Evolutionary conservation across 257 asterid genomes (phyloP), one percentile per base, ranked within the genome.

Genomic region (Solanum pinnatisectum): DNA sequence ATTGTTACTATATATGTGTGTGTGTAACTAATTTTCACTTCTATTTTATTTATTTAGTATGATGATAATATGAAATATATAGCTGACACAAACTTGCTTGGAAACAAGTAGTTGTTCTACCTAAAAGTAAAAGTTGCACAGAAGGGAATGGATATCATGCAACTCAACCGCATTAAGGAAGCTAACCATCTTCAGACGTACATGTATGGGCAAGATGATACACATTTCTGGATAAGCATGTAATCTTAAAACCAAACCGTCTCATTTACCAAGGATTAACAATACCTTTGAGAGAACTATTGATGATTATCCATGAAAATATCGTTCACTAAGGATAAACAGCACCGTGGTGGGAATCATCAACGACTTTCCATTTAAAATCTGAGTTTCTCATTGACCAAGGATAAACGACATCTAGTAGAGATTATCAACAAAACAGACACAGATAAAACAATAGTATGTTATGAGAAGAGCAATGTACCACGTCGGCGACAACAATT

Each of bases 401-500:
- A 82, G 42, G 42, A 82, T 15, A 5, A 20, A 49, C 5, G 30
- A 49, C 85, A 82, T 82, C 70, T 82, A 46, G 68, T 63, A 82
- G 85, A 46, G 85, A 82, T 46, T 65, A 44, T 25, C 56, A 40
- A 77, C 56, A 46, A 30, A 27, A 23, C 60, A 82, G 74, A 84
- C 46, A 79, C 4, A 30, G 1, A 22, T 23, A 42, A 4, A 15
- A 3, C 42, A 70, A 30, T 6, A 39, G 25, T 9, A 88, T 74
- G 25, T 25, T 37, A 36, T n/a, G n/a, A 60, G 88, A 86, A 87
- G 88, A 42, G 84, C 42, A 81, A 33, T 92, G 42, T 95, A 96
- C 99, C 98, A 96, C 99, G 88, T 96, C 99, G 36, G 99, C 99
- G 86, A 91, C 88, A 52, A 96, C 99, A 86, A 96, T 88, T 90